A percentile compares a stretch with the other conserved stretches of the same genome.
phyloP scores from a whole-genome alignment of 768 basidiomycete genomes.

The Suillus fuscotomentosus region DNA sequence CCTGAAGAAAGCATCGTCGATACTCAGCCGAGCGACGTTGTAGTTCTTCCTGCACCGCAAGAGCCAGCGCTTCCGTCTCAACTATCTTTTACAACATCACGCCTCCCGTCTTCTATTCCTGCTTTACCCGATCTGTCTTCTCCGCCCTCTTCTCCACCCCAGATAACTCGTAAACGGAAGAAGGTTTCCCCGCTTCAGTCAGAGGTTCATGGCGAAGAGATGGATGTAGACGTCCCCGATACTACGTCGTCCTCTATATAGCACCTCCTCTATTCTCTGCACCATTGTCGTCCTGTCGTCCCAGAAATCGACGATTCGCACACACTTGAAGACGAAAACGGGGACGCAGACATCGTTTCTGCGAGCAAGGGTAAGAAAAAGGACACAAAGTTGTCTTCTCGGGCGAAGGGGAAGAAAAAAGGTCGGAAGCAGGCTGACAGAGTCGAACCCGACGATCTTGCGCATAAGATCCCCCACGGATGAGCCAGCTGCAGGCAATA shows the following conservation, averaged over 20 bases:
- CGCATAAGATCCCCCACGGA: constrained; percentile 6
- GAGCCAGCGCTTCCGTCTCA: constrained; percentile 26
- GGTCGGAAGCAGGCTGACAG: constrained; percentile 25
- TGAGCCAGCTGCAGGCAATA: not conserved
- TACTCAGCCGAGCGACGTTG: constrained; percentile 15
- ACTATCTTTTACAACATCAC: constrained; percentile 31
- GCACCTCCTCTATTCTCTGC: too few relatives aligned
- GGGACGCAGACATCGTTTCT: not conserved
- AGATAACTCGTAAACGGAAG: constrained; percentile 25
- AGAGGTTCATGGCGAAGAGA: constrained; percentile 14
- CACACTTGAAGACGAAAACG: not conserved
- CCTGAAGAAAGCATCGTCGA: constrained; percentile 9
- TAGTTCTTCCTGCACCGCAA: constrained; percentile 35
- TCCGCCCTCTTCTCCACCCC: constrained; percentile 24
- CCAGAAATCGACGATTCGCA: not conserved
- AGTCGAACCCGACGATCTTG: constrained; percentile 12
- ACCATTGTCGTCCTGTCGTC: not conserved
- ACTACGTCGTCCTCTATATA: too few relatives aligned
- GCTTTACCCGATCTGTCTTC: constrained; percentile 20
- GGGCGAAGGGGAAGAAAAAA: constrained; percentile 28
- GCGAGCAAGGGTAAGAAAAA: constrained; percentile 15
- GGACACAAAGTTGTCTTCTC: constrained; percentile 17
- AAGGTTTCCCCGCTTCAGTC: constrained; percentile 12
- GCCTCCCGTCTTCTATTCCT: constrained; percentile 21
- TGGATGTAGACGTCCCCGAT: constrained; percentile 9